Evolutionary conservation across 129 eudicot genomes (phyloP).

Genomic region (Arctium minus): DNA sequence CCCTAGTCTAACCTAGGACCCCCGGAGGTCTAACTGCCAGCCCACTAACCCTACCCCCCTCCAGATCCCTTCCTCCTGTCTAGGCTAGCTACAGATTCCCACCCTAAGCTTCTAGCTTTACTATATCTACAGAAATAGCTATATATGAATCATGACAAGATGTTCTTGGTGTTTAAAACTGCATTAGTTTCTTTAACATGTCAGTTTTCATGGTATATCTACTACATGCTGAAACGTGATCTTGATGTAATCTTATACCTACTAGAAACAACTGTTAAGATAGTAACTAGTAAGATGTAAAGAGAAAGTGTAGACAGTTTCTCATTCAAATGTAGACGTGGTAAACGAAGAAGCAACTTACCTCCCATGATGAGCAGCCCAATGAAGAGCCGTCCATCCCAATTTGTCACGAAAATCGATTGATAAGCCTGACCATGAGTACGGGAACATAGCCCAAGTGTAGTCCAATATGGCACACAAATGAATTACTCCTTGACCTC

Average conservation of each 20-base stretch:
- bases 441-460: slow-evolving; percentile 82
- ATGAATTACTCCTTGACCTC: slow-evolving; percentile 97
- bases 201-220: not conserved
- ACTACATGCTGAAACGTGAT: not conserved
- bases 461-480: slow-evolving; percentile 87
- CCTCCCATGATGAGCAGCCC: slow-evolving; percentile 99
- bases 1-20: too few relatives aligned
- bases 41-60: too few relatives aligned
- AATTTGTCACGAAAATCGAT: slow-evolving; percentile 82
- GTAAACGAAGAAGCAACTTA: slow-evolving; percentile 14
- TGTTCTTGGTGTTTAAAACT: not conserved
- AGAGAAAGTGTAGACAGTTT: not conserved
- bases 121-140: not conserved
- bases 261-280: not conserved
- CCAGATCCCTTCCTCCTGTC: too few relatives aligned
- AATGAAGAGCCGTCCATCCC: slow-evolving; percentile 99
- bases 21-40: too few relatives aligned
- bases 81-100: too few relatives aligned
- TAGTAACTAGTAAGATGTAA: not conserved
- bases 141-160: not conserved
- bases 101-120: too few relatives aligned
- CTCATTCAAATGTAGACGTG: not conserved
- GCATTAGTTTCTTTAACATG: not conserved
- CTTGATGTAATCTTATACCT: not conserved
- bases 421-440: slow-evolving; percentile 79